Conservation (phyloP, 78 protist species). For the Andalucia godoyi region DNA sequence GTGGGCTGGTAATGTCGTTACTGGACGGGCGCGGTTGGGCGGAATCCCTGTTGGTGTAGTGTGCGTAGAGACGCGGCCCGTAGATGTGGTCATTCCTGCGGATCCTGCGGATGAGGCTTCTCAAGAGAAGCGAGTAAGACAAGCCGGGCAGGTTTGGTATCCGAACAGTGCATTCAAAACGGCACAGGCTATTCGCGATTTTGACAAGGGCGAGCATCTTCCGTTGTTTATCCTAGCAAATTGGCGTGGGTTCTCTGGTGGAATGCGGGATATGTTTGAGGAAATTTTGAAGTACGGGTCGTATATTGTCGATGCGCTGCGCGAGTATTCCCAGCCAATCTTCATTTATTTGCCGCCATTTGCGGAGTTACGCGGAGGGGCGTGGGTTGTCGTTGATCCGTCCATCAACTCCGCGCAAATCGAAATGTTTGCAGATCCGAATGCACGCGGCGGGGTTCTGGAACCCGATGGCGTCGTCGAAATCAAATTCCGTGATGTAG, state of each 20-base stretch:
- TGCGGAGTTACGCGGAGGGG: conserved; percentile 90
- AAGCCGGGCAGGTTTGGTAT: conserved; percentile 96
- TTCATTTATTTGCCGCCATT: conserved; percentile 85
- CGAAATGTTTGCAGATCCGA: conserved; percentile 82
- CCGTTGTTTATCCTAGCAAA: conserved; percentile 90
- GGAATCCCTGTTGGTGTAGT: conserved; percentile 92
- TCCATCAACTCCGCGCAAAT: conserved; percentile 76
- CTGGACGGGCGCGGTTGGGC: conserved; percentile 91
- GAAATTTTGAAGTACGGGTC: conserved; percentile 94
- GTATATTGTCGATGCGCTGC: conserved; percentile 83
- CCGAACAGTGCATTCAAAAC: conserved; percentile 94
- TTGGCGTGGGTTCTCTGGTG: conserved; percentile 96
- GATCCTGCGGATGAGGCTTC: conserved; percentile 90
- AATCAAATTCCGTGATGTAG: conserved; percentile 55
- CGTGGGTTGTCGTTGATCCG: conserved; percentile 96
- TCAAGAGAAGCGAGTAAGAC: conserved; percentile 30
- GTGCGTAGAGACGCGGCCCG: conserved; percentile 80
- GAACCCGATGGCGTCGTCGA: conserved; percentile 87
- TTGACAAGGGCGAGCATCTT: conserved; percentile 72
- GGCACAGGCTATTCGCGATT: conserved; percentile 87
- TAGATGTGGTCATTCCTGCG: conserved; percentile 54
- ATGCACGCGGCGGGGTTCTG: conserved; percentile 84
- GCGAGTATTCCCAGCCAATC: conserved; percentile 78
- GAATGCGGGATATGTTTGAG: conserved; percentile 94
- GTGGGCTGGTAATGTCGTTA: conserved; percentile 93